These are phyloP conservation scores for Cynanchum wilfordii DNA, from an alignment of 257 asterid species.

Conservation along the genomic window DNA sequence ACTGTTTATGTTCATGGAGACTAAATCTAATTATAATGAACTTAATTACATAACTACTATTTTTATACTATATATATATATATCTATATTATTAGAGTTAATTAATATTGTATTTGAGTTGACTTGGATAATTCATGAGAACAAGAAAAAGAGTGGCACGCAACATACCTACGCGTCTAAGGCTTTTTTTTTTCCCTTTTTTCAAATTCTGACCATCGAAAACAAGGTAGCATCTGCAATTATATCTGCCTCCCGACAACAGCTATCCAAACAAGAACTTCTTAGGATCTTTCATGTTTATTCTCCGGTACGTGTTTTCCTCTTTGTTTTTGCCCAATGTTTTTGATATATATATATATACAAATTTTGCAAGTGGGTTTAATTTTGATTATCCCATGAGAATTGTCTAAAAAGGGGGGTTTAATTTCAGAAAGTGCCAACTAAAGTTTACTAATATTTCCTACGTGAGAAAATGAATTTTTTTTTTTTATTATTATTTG, in stretches of 20 bases:
- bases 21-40: neutral
- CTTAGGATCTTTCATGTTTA: neutral
- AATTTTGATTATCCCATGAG: no score
- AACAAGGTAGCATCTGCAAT: neutral
- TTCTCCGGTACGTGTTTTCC: neutral
- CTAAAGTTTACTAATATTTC: no score
- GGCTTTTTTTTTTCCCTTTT: neutral
- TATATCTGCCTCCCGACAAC: neutral
- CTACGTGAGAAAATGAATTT: no score
- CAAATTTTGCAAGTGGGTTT: no score
- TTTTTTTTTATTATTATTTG: no score
- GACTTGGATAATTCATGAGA: neutral
- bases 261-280: neutral
- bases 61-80: no score
- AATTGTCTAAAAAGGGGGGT: no score
- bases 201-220: neutral
- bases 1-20: neutral
- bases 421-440: no score
- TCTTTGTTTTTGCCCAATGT: neutral
- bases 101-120: neutral
- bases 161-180: neutral
- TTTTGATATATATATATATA: no score
- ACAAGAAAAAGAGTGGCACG: neutral
- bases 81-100: no score
- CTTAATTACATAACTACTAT: neutral